Evolutionary conservation across 257 asterid species (phyloP).

Genomic region (Capsicum chinense): DNA sequence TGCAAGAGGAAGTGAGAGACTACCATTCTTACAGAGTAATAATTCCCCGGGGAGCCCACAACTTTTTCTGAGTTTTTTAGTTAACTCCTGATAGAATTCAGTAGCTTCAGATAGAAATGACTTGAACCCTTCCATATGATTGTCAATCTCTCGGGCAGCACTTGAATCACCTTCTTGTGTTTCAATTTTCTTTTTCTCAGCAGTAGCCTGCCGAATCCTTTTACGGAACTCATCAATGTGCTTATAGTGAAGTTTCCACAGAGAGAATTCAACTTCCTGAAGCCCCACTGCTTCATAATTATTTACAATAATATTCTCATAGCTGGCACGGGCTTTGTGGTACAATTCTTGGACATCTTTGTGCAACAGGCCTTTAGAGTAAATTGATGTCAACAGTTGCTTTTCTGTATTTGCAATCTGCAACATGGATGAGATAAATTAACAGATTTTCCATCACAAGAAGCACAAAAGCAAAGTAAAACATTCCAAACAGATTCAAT

Average conservation of each 20-base stretch:
- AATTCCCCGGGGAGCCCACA: conserved; percentile 59
- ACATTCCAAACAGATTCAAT: conserved; percentile 26
- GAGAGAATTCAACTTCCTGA: conserved; percentile 73
- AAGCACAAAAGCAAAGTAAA: conserved; percentile 19
- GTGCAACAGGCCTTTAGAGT: conserved; percentile 62
- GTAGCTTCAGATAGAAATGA: conserved; percentile 77
- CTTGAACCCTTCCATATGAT: conserved; percentile 56
- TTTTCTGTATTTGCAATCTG: conserved; percentile 67
- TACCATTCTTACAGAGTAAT: conserved; percentile 30
- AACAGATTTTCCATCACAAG: conserved; percentile 8
- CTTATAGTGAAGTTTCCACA: conserved; percentile 91
- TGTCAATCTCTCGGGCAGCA: conserved; percentile 41
- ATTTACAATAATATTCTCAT: conserved; percentile 60
- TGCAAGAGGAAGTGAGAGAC: background rate
- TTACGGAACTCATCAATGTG: conserved; percentile 88
- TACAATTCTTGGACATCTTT: conserved; percentile 59
- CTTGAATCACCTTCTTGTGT: conserved; percentile 38
- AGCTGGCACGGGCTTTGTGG: conserved; percentile 57
- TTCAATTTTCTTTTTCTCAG: conserved; percentile 42
- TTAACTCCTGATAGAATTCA: conserved; percentile 61
- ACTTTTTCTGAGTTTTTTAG: conserved; percentile 47
- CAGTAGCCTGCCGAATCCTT: conserved; percentile 46
- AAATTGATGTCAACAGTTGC: conserved; percentile 58
- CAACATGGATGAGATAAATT: conserved; percentile 27
- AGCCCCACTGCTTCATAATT: conserved; percentile 52